A percentile compares a stretch with the other conserved stretches of the same genome.
These are phyloP conservation scores for Ammopiptanthus mongolicus DNA, from an alignment of 306 rosid genomes.

Conservation along the genomic window DNA sequence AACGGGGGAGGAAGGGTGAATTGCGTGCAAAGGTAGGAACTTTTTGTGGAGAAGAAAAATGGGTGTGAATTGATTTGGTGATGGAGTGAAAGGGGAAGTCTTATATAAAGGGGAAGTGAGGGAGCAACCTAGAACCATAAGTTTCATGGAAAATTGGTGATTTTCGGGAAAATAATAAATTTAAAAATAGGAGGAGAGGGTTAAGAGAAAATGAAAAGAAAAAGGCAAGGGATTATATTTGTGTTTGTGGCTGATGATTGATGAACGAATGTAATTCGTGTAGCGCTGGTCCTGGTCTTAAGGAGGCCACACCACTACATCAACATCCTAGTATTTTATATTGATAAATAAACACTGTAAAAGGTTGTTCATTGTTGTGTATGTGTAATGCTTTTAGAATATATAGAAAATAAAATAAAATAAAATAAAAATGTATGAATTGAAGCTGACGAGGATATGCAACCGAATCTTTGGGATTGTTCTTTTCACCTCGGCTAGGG, in stretches of 20 bases:
- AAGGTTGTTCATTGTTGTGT: neutral
- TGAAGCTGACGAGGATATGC: too few relatives aligned
- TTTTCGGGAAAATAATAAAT: neutral
- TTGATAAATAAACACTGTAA: neutral
- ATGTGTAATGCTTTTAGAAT: too few relatives aligned
- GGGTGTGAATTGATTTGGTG: constrained; percentile 20
- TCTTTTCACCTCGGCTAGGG: too few relatives aligned
- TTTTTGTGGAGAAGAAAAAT: neutral
- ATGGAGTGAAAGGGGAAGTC: constrained; percentile 22
- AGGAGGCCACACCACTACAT: neutral
- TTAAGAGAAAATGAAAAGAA: neutral
- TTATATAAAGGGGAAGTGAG: constrained; percentile 23
- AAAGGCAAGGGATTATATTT: neutral
- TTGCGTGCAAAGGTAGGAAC: neutral
- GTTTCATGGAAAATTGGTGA: constrained; percentile 38
- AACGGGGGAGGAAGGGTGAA: neutral
- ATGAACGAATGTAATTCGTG: constrained; percentile 24
- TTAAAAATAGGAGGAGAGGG: neutral
- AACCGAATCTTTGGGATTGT: too few relatives aligned
- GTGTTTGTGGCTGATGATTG: neutral
- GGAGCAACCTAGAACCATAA: constrained; percentile 5
- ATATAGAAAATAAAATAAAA: too few relatives aligned
- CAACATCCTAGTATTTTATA: neutral
- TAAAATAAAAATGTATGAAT: too few relatives aligned
- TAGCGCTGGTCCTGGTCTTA: constrained; percentile 11